A percentile compares a stretch with the other conserved stretches of the same genome.
Conservation (phyloP, 495 filamentous ascomycete genomes). For the Aspergillus ostianus region DNA sequence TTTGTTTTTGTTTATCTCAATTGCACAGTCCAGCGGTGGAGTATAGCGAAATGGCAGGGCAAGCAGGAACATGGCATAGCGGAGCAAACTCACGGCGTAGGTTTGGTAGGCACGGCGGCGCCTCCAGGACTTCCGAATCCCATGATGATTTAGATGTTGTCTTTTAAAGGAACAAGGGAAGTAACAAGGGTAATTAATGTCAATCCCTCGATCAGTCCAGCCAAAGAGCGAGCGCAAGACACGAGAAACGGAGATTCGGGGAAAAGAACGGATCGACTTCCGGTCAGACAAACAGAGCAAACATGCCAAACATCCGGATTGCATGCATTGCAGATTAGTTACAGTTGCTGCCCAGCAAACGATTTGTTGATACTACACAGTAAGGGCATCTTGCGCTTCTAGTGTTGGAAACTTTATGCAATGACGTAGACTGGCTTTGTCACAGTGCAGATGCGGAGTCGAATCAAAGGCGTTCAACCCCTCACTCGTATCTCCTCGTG, state of each 20-base stretch:
- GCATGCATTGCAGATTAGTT: not conserved
- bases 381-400: too few relatives aligned
- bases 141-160: slow-evolving; percentile 27
- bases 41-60: not conserved
- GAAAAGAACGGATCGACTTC: slow-evolving; percentile 1
- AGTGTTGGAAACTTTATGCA: not conserved
- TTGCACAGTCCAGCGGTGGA: not conserved
- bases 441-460: not conserved
- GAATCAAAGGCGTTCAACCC: not conserved
- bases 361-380: too few relatives aligned
- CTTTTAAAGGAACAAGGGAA: not conserved
- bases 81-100: slow-evolving; percentile 63
- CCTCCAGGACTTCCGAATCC: slow-evolving; percentile 79
- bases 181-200: not conserved
- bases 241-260: not conserved
- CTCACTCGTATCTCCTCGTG: not conserved
- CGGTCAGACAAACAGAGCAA: slow-evolving; percentile 37
- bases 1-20: not conserved
- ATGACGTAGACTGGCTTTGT: not conserved
- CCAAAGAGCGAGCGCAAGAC: not conserved
- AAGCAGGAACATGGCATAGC: not conserved
- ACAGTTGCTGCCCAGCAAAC: too few relatives aligned
- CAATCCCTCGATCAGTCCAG: too few relatives aligned
- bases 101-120: slow-evolving; percentile 65
- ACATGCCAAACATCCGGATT: slow-evolving; percentile 30